These are phyloP conservation scores for Ajuga reptans DNA, from an alignment of 305 asterid genomes.

Conservation along the genomic window DNA sequence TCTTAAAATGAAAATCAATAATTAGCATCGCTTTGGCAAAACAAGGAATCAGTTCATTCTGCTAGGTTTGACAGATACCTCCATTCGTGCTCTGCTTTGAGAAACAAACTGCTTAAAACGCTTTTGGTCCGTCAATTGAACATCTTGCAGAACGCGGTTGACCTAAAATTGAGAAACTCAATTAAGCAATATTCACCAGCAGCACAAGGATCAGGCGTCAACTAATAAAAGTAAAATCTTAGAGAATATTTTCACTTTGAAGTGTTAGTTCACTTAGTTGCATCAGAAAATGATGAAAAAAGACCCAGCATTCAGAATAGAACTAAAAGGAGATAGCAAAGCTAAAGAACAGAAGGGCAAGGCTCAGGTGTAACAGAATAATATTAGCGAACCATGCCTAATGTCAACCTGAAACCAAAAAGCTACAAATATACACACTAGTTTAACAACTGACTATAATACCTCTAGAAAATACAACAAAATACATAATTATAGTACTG, in stretches of 20 bases:
- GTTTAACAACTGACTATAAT: not conserved
- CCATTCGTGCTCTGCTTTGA: conserved; percentile 97
- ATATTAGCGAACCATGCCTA: not conserved
- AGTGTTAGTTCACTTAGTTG: not conserved
- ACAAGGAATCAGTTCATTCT: not conserved
- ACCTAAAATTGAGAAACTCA: conserved; percentile 43
- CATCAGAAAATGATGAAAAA: not conserved
- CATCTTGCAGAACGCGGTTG: conserved; percentile 83
- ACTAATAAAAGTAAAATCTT: not conserved
- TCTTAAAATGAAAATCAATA: conserved; percentile 49
- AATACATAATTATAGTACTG: not conserved
- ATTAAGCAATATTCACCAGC: conserved; percentile 22
- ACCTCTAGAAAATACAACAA: not conserved
- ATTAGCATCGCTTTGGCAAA: conserved; percentile 18
- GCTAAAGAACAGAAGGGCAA: not conserved
- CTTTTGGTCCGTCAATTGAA: conserved; percentile 83
- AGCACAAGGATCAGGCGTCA: not conserved
- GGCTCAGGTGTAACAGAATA: not conserved
- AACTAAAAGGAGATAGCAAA: conserved; percentile 2
- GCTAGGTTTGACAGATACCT: conserved; percentile 44
- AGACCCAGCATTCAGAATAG: not conserved
- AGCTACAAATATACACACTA: too few relatives aligned
- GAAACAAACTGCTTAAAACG: conserved; percentile 96
- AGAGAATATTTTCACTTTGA: not conserved
- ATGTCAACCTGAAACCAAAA: not conserved